phyloP scores from a whole-genome alignment of 2,329 filamentous ascomycete species.

The Stagonosporopsis vannaccii region DNA sequence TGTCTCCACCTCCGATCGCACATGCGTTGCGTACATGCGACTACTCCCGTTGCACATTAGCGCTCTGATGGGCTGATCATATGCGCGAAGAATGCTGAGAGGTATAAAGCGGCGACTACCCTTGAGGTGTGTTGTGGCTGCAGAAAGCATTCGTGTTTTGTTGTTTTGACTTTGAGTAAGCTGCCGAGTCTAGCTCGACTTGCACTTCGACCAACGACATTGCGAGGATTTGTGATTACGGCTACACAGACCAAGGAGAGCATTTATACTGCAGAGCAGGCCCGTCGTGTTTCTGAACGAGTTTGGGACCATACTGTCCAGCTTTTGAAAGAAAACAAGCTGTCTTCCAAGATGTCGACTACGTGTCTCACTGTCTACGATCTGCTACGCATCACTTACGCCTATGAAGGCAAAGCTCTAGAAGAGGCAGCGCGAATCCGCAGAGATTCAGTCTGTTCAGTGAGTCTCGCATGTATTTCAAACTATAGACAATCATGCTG shows the following conservation, averaged over 20 bases:
- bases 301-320: not conserved
- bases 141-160: slow-evolving; percentile 1
- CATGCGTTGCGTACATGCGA: slow-evolving; percentile 16
- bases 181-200: slow-evolving; percentile 8
- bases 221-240: slow-evolving; percentile 30
- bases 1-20: slow-evolving; percentile 5
- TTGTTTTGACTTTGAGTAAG: slow-evolving; percentile 14
- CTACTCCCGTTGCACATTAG: slow-evolving; percentile 13
- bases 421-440: slow-evolving; percentile 29
- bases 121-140: not conserved
- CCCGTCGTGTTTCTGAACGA: not conserved
- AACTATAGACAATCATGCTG: not conserved
- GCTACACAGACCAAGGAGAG: slow-evolving; percentile 3
- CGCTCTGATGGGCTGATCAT: slow-evolving; percentile 13
- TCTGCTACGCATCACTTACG: slow-evolving; percentile 45
- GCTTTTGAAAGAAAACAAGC: not conserved
- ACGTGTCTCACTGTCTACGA: slow-evolving; percentile 42
- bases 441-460: slow-evolving; percentile 35
- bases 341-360: slow-evolving; percentile 36
- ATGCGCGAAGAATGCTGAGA: slow-evolving; percentile 1
- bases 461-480: slow-evolving; percentile 14
- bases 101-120: slow-evolving; percentile 13
- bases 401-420: slow-evolving; percentile 39
- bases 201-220: slow-evolving; percentile 24
- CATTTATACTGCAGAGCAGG: slow-evolving; percentile 15